Percentiles rank a stretch among this genome's conserved stretches.
phyloP scores from a whole-genome alignment of 2,329 filamentous ascomycete genomes.

The Drechslera avenae region DNA sequence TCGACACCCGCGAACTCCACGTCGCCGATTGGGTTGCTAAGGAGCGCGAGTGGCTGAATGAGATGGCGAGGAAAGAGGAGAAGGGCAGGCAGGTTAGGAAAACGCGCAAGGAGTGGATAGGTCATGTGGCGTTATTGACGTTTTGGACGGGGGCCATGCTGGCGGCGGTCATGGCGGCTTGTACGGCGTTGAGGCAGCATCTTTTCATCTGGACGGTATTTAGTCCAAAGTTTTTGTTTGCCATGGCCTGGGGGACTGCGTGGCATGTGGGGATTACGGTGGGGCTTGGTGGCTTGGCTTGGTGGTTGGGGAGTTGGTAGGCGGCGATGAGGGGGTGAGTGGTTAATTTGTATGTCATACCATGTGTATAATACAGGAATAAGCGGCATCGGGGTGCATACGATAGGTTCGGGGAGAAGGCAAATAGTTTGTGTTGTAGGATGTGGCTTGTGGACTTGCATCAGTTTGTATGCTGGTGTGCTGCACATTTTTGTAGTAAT shows the following conservation, averaged over 20 bases:
- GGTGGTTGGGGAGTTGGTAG: conserved; percentile 41
- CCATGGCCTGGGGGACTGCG: conserved; percentile 82
- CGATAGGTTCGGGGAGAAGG: neutral
- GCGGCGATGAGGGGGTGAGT: neutral
- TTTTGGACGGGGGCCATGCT: conserved; percentile 70
- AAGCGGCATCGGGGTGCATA: too few species aligned
- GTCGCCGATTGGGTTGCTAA: conserved; percentile 37
- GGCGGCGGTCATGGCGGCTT: conserved; percentile 83
- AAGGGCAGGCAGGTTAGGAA: conserved; percentile 14
- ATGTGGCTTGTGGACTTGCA: too few species aligned
- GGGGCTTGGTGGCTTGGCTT: conserved; percentile 43
- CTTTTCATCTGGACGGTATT: conserved; percentile 99
- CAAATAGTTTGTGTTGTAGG: too few species aligned
- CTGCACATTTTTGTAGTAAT: too few species aligned
- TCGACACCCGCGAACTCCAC: conserved; percentile 24
- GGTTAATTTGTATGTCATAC: too few species aligned
- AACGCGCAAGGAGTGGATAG: conserved; percentile 17
- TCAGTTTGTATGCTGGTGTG: too few species aligned
- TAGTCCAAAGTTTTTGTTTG: conserved; percentile 93
- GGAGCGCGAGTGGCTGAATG: conserved; percentile 35
- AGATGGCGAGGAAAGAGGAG: conserved; percentile 26
- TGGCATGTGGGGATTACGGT: conserved; percentile 68
- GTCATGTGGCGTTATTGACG: conserved; percentile 69
- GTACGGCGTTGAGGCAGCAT: conserved; percentile 81
- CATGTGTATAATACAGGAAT: neutral